A percentile compares a stretch with the other conserved stretches of the same genome.
phyloP scores from a whole-genome alignment of 805 yeast genomes.

The Candida arabinofermentans region DNA sequence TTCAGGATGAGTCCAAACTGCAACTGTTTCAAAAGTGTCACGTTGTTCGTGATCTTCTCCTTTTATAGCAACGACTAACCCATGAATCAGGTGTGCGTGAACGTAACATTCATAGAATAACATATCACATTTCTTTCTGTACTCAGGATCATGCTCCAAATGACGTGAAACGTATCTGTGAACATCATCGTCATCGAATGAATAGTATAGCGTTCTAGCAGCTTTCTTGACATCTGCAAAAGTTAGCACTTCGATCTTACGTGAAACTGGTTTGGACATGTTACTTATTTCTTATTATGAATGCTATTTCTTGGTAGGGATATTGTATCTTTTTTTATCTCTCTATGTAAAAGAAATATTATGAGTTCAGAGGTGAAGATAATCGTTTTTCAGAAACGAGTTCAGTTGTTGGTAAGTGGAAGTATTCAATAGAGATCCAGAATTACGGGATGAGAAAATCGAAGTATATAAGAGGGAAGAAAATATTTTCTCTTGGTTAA shows the following conservation, averaged over 20 bases:
- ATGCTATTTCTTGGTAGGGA: too few relatives aligned
- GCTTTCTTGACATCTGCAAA: conserved; percentile 31
- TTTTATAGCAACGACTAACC: conserved; percentile 46
- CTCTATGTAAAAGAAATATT: not conserved
- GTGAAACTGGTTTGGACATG: not conserved
- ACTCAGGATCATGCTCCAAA: conserved; percentile 30
- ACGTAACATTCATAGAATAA: conserved; percentile 48
- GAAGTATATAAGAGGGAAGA: too few relatives aligned
- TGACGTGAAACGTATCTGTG: conserved; percentile 31
- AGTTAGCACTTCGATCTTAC: conserved; percentile 27
- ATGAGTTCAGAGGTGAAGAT: too few relatives aligned
- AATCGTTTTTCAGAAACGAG: too few relatives aligned
- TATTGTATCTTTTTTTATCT: not conserved
- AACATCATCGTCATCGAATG: conserved; percentile 34
- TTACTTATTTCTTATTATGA: not conserved
- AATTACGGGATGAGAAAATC: too few relatives aligned
- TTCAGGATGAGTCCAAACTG: conserved; percentile 50
- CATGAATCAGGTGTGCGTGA: conserved; percentile 46
- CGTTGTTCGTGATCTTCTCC: conserved; percentile 34
- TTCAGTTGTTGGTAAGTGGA: too few relatives aligned
- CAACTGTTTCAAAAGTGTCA: conserved; percentile 47
- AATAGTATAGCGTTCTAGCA: conserved; percentile 30
- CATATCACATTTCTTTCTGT: conserved; percentile 32
- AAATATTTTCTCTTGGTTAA: too few relatives aligned
- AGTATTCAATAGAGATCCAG: too few relatives aligned